Evolutionary conservation across 73 alveolate genomes (phyloP).

Genomic region (Paramecium sexaurelia): DNA sequence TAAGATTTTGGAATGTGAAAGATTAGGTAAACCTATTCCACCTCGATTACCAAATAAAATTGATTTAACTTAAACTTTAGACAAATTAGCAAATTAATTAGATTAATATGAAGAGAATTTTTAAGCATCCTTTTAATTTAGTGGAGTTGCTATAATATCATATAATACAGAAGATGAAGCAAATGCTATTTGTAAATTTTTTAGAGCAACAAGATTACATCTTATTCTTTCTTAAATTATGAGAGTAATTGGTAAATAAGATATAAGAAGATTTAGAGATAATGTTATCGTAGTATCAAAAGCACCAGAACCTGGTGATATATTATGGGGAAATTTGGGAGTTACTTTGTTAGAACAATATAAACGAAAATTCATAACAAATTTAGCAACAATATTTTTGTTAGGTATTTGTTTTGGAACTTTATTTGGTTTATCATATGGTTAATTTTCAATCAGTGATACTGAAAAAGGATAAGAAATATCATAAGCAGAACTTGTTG

Average conservation of each 20-base stretch:
- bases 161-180: constrained; percentile 13
- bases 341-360: neutral
- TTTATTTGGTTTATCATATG: constrained; percentile 36
- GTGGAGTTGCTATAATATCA: neutral
- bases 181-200: neutral
- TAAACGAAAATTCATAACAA: constrained; percentile 5
- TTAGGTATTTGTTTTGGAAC: constrained; percentile 43
- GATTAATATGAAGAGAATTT: neutral
- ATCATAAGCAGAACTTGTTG: neutral
- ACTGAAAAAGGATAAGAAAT: neutral
- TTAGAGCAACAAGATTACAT: neutral
- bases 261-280: neutral
- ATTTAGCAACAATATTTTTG: neutral
- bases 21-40: neutral
- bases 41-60: neutral
- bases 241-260: neutral
- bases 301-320: constrained; percentile 62
- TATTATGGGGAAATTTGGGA: constrained; percentile 12
- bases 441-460: neutral
- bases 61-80: neutral
- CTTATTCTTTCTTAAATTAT: neutral
- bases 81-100: neutral
- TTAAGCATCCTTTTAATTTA: neutral
- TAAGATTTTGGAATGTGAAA: neutral
- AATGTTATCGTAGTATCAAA: neutral